Base-by-base conservation (phyloP, 2,329 filamentous ascomycete genomes). In the Aspergillus phoenicis region DNA sequence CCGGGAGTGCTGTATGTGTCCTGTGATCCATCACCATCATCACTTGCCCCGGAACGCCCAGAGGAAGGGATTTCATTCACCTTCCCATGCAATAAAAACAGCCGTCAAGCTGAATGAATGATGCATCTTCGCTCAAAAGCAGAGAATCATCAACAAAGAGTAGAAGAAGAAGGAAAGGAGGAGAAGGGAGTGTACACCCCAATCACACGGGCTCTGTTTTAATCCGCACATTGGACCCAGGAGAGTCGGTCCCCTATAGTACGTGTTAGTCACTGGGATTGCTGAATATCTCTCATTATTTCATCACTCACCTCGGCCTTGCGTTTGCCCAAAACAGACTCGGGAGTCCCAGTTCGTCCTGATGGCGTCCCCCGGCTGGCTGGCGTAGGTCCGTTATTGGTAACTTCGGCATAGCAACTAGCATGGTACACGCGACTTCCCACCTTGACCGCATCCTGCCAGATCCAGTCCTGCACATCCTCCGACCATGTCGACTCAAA, bases 391-490 rank as follows among this genome's bases (percentile, higher is more conserved):
- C 84, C 83, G 66, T 89, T 88, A 71, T 87, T 89, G 38, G 85
- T 89, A 33, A 91, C 90, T 78, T 97, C 94, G 17, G 87, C 86
- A 74, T 94, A 91, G 74, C 95, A 99, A 58, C 88, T 96, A 10
- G 89, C 92, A 76, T 99, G 95, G 70, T 92, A 98, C 15, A 95
- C 89, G 64, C 91, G 87, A 59, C 84, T 87, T 38, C 90, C 91
- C 30, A 96, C 86, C 65, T 89, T 85, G 54, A 91, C 83, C 0
- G 94, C 91, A 75, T 99, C 94, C 75, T 92, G 89, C 91, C 95
- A 98, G 43, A 99, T 94, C 85, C 93, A 98, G 71, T 99, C 94
- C 76, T 98, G 93, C 17, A 90, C 91, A 64, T 96, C 92, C 69
- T 96, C 92, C 6, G 94, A 88, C 90, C 93, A 98, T 66, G 90